phyloP scores from a whole-genome alignment of 2,329 filamentous ascomycete genomes.

The Neofusicoccum ribis region DNA sequence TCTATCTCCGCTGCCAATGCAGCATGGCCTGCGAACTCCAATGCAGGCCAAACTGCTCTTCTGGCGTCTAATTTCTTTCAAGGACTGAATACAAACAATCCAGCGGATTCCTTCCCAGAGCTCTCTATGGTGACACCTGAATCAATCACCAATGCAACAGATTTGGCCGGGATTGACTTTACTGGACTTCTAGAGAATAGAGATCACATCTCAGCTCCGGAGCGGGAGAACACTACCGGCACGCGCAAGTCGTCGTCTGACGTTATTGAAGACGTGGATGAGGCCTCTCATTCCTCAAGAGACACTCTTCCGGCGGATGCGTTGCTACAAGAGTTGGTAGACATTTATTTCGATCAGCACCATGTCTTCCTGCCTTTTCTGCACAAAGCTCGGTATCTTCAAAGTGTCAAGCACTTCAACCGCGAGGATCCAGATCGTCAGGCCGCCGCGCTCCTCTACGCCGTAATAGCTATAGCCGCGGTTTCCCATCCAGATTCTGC shows the following conservation, averaged over 20 bases:
- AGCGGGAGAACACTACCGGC: not conserved
- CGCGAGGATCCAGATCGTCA: conserved; percentile 25
- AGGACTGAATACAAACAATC: not conserved
- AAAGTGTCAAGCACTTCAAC: conserved; percentile 22
- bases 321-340: not conserved
- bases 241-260: not conserved
- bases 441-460: conserved; percentile 28
- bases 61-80: not conserved
- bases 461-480: conserved; percentile 31
- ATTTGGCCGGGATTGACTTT: not conserved
- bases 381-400: conserved; percentile 27
- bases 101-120: not conserved
- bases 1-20: not conserved
- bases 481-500: conserved; percentile 26
- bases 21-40: not conserved
- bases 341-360: not conserved
- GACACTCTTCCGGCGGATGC: not conserved
- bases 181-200: not conserved
- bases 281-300: not conserved
- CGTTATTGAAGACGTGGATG: not conserved
- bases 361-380: conserved; percentile 29
- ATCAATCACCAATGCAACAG: not conserved
- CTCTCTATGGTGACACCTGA: not conserved
- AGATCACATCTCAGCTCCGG: not conserved
- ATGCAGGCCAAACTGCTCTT: not conserved